Base-by-base conservation (phyloP, 2,329 filamentous ascomycete genomes). In the Paracoccidioides brasiliensis region DNA sequence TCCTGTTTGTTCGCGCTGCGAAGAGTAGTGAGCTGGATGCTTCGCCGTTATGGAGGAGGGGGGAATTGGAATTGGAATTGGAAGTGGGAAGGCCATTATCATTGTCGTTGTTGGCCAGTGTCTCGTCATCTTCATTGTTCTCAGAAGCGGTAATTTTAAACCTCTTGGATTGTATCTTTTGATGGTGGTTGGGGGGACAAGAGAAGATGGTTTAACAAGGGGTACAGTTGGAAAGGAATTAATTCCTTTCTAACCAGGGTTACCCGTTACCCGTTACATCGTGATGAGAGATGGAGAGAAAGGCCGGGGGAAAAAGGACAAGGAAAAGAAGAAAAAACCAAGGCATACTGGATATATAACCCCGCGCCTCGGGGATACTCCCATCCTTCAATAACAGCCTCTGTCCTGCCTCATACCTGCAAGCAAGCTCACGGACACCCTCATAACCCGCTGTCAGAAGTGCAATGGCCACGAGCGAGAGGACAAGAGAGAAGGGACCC, bases 391-490 rank as follows among this genome's bases (percentile, higher is more conserved):
- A 22, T 5, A 22, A 49, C 32, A 40, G 38, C 10, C 33, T 50
- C 22, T 45, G 46, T 5, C 54, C 63, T 7, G 67, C 67, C 69
- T 97, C 91, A 69, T 94, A 97, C 55, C 80, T 79, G 54, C 90
- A 79, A 44, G 86, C 86, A 9, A 81, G 72, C 63, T 88, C 83
- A 59, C 93, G 86, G 38, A 98, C 76, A 52, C 83, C 87, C 74
- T 98, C 93, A 76, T 97, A 98, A 61, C 89, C 90, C n/a, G 90
- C 88, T 38, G 86, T 86, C 61, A 98, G 77, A 58, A 86, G 78
- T 58, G 94, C 80, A 64, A 98, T 84, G 62, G 83, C 87, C 62
- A 93, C 64, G 58, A 98, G 83, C 33, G 91, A 95, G 66, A 90
- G 70, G 69, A 96, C 65, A 56, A 98, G 84, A 38, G 86, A 86